These are phyloP conservation scores for Dovyalis caffra DNA, from an alignment of 345 rosid species.

Conservation along the genomic window DNA sequence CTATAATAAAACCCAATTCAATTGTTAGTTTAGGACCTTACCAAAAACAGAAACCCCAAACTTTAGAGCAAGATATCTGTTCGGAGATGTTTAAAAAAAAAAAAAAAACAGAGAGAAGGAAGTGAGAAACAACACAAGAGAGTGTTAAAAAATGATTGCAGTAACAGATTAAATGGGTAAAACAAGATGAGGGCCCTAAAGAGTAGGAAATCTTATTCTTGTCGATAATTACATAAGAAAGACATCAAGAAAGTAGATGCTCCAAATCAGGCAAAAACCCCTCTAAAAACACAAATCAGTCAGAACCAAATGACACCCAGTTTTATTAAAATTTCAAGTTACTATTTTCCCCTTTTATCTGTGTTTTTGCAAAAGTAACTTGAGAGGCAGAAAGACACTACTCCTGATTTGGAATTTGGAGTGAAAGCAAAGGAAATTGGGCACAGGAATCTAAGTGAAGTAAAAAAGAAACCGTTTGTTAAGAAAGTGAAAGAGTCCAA, in stretches of 20 bases:
- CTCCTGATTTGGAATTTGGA: background rate
- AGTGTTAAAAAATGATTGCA: background rate
- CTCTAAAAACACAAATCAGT: background rate
- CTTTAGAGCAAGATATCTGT: background rate
- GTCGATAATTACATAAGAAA: background rate
- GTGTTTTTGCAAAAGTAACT: background rate
- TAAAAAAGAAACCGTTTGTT: background rate
- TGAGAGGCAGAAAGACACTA: background rate
- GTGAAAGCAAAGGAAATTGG: background rate
- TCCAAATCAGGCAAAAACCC: slow-evolving; percentile 8
- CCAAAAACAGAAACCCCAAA: background rate
- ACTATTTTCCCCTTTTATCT: background rate
- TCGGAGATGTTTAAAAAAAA: background rate
- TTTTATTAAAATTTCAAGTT: background rate
- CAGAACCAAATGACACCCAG: background rate
- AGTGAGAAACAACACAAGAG: too few relatives aligned
- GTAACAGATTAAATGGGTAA: too few relatives aligned
- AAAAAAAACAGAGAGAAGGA: background rate
- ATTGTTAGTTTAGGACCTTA: background rate
- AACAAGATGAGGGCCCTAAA: background rate
- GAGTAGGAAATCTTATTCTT: background rate
- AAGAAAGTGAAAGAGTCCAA: slow-evolving; percentile 14
- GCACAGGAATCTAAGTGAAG: background rate
- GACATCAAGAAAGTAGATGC: background rate
- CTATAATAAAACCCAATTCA: slow-evolving; percentile 25